Evolutionary conservation across 305 asterid genomes (phyloP).

Genomic region (Nicotiana rustica): DNA sequence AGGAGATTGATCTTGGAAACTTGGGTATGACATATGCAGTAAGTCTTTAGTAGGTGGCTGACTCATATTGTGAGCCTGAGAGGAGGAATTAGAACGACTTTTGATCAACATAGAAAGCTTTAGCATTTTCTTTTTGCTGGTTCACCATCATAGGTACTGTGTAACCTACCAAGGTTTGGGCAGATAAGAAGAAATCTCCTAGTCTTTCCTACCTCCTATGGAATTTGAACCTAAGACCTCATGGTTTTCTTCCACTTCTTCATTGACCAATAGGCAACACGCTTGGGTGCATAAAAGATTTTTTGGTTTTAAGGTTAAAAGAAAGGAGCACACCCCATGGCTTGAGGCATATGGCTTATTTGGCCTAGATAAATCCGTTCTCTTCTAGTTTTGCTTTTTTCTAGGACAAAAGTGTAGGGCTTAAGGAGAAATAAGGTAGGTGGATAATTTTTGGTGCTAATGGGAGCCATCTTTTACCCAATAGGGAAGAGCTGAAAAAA

Average conservation of each 20-base stretch:
- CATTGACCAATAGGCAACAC: too few species aligned
- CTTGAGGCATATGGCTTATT: slow-evolving; percentile 8
- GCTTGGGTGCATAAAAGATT: neutral
- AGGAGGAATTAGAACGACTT: neutral
- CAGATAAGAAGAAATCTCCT: too few species aligned
- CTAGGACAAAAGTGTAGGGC: neutral
- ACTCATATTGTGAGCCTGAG: neutral
- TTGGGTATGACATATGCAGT: neutral
- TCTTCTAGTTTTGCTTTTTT: slow-evolving; percentile 2
- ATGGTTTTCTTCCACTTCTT: too few species aligned
- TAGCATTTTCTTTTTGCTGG: slow-evolving; percentile 22
- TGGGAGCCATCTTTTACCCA: slow-evolving; percentile 3
- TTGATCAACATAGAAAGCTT: slow-evolving; percentile 22
- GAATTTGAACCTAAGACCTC: too few species aligned
- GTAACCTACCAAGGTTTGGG: too few species aligned
- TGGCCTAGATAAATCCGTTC: neutral
- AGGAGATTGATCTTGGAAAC: slow-evolving; percentile 1
- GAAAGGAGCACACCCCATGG: neutral
- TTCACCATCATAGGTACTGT: neutral
- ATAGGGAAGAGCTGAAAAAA: neutral
- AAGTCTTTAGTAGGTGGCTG: neutral
- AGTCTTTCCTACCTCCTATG: too few species aligned
- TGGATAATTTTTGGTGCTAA: slow-evolving; percentile 20
- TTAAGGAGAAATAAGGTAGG: slow-evolving; percentile 14
- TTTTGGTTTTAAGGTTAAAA: neutral